phyloP scores from a whole-genome alignment of 305 asterid species.

The Rubia occidens region DNA sequence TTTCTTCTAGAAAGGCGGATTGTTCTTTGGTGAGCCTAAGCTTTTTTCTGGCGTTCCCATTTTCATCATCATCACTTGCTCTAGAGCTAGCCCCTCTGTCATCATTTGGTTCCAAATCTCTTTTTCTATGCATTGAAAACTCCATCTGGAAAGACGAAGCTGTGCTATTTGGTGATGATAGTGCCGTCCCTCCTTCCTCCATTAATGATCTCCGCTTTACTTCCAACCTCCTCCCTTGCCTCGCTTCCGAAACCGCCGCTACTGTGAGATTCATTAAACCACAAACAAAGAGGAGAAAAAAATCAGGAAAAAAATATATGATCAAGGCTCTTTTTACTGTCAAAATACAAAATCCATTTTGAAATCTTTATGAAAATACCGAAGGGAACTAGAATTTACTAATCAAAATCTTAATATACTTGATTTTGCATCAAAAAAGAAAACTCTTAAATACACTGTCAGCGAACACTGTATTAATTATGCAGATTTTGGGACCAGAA shows the following conservation, averaged over 20 bases:
- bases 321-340: too few relatives aligned
- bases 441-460: background rate
- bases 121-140: conserved; percentile 19
- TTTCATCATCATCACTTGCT: conserved; percentile 71
- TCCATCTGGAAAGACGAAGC: background rate
- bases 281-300: too few relatives aligned
- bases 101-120: conserved; percentile 19
- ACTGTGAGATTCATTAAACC: too few relatives aligned
- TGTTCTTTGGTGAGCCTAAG: conserved; percentile 71
- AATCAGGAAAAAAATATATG: too few relatives aligned
- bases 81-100: conserved; percentile 17
- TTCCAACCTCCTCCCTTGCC: background rate
- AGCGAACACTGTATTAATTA: background rate
- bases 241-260: background rate
- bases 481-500: background rate
- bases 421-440: background rate
- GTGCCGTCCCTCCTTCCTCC: too few relatives aligned
- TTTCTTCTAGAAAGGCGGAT: conserved; percentile 78
- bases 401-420: background rate
- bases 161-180: too few relatives aligned
- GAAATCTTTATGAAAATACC: background rate
- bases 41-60: conserved; percentile 50
- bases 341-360: background rate
- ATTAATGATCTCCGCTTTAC: too few relatives aligned
- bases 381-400: background rate